These are phyloP conservation scores for Oxytropis ochrocephala DNA, from an alignment of 306 rosid genomes.

Conservation along the genomic window DNA sequence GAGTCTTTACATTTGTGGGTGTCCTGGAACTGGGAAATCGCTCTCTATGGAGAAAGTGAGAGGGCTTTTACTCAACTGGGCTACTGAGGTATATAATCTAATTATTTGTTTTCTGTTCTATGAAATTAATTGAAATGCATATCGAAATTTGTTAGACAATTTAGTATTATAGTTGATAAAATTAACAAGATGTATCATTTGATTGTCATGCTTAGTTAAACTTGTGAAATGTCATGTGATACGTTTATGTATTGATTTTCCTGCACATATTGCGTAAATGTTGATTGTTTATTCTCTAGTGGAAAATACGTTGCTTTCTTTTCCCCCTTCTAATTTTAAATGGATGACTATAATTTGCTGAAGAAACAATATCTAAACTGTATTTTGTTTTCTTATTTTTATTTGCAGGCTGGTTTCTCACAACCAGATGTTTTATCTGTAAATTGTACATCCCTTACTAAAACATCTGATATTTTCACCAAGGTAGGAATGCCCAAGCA, in stretches of 20 bases:
- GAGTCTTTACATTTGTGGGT: slow-evolving; percentile 78
- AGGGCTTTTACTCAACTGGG: slow-evolving; percentile 52
- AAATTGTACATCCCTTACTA: slow-evolving; percentile 63
- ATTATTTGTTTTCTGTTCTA: not conserved
- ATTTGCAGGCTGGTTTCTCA: slow-evolving; percentile 48
- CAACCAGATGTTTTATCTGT: slow-evolving; percentile 59
- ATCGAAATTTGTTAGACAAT: not conserved
- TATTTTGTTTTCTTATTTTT: not conserved
- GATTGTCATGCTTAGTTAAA: not conserved
- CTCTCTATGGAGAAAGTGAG: slow-evolving; percentile 73
- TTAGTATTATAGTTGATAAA: not conserved
- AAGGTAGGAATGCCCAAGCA: slow-evolving; percentile 43
- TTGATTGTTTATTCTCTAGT: not conserved
- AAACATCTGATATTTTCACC: slow-evolving; percentile 65
- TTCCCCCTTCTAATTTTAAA: not conserved
- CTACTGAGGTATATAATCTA: slow-evolving; percentile 41
- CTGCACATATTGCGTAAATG: not conserved
- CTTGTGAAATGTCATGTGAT: not conserved
- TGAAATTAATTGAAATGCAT: not conserved
- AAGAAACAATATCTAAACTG: not conserved
- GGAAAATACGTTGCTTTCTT: not conserved
- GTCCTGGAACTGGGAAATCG: slow-evolving; percentile 88
- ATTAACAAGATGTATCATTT: not conserved
- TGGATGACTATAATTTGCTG: not conserved
- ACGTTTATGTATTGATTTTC: not conserved